These are phyloP conservation scores for Dothiorella sarmentorum DNA, from an alignment of 2,329 filamentous ascomycete species.

Conservation along the genomic window DNA sequence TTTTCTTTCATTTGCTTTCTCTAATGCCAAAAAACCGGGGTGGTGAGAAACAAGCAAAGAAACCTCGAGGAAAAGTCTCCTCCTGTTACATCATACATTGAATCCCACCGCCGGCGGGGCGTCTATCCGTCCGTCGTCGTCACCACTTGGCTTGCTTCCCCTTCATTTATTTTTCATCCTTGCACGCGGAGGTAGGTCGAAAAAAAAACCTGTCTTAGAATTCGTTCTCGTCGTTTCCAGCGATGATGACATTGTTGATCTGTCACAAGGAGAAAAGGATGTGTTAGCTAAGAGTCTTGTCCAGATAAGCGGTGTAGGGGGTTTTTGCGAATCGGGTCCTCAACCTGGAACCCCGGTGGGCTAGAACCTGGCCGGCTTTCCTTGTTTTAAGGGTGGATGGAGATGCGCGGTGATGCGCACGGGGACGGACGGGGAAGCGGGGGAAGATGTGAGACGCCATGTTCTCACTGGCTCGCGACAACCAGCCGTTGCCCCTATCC, in stretches of 20 bases:
- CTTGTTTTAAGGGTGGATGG: background rate
- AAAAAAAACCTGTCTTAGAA: slow-evolving; percentile 54
- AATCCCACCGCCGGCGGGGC: background rate
- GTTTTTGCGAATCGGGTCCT: slow-evolving; percentile 10
- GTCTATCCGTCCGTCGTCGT: background rate
- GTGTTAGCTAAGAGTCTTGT: slow-evolving; percentile 8
- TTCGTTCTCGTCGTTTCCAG: slow-evolving; percentile 81
- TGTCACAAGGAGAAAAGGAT: slow-evolving; percentile 26
- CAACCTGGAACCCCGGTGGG: background rate
- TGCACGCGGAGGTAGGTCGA: background rate
- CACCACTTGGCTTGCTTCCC: background rate
- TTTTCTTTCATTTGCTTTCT: background rate
- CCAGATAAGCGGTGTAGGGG: slow-evolving; percentile 17
- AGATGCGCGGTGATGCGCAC: slow-evolving; percentile 1
- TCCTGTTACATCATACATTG: background rate
- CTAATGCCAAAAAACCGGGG: background rate
- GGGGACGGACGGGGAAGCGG: slow-evolving; percentile 10
- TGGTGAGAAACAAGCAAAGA: background rate
- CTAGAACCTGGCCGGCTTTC: background rate
- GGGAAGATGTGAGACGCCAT: slow-evolving; percentile 1
- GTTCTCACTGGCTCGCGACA: background rate
- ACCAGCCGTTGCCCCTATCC: background rate
- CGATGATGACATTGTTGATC: slow-evolving; percentile 91
- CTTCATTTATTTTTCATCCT: background rate
- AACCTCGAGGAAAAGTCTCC: background rate